Conservation (phyloP, 768 basidiomycete species). For the Suillus subluteus region DNA sequence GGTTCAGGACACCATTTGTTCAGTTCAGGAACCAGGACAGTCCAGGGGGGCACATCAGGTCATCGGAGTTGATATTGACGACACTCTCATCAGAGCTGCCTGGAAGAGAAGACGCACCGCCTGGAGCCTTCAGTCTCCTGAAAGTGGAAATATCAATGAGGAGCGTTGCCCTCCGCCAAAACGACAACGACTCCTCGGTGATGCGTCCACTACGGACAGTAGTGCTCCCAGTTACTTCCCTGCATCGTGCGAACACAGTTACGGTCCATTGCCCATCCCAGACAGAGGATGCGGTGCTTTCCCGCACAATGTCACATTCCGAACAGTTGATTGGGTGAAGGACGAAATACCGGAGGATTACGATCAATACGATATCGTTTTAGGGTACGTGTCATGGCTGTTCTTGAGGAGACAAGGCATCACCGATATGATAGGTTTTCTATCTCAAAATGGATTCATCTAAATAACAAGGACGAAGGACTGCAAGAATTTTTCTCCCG, state of each 20-base stretch:
- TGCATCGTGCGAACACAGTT: slow-evolving; percentile 71
- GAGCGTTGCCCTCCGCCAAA: slow-evolving; percentile 9
- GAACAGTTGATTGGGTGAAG: slow-evolving; percentile 74
- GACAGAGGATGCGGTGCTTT: slow-evolving; percentile 46
- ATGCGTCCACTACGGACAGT: slow-evolving; percentile 10
- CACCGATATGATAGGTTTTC: slow-evolving; percentile 60
- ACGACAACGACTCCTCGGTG: slow-evolving; percentile 15
- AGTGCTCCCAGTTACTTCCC: slow-evolving; percentile 65
- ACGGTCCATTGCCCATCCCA: slow-evolving; percentile 76
- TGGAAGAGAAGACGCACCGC: slow-evolving; percentile 71
- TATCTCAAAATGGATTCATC: slow-evolving; percentile 90
- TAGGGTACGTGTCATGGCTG: slow-evolving; percentile 60
- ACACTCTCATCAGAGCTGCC: slow-evolving; percentile 70
- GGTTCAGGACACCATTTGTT: background rate
- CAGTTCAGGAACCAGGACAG: slow-evolving; percentile 53
- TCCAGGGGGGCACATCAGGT: slow-evolving; percentile 63
- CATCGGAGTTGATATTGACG: slow-evolving; percentile 86
- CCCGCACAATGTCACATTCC: slow-evolving; percentile 80
- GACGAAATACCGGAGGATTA: slow-evolving; percentile 57
- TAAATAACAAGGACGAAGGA: slow-evolving; percentile 78
- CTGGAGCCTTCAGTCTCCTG: slow-evolving; percentile 64
- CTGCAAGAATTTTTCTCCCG: slow-evolving; percentile 69
- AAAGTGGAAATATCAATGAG: background rate
- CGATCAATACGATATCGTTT: slow-evolving; percentile 72
- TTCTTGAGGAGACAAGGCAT: background rate